Base-by-base conservation (phyloP, 305 asterid species). In the Plantago lanceolata region DNA sequence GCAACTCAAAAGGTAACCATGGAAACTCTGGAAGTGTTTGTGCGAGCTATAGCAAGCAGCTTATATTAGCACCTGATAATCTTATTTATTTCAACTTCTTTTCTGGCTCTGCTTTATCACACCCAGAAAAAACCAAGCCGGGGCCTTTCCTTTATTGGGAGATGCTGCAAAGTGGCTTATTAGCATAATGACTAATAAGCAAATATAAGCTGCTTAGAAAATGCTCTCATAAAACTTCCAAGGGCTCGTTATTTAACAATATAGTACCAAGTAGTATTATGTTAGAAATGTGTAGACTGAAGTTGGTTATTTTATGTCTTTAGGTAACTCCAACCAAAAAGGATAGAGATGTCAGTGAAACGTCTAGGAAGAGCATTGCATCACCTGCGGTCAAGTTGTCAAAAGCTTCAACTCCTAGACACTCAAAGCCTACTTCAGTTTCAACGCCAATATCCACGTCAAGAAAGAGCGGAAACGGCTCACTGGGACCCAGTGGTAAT, bases 241-340 rank as follows among this genome's bases (percentile, higher is more conserved):
- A 40, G 45, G 15, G 15, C 11, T 40, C 3, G 2, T 1, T 9
- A 9, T 40, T 40, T 8, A 40, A 0, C 45, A 40, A 40, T 40
- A 40, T 12, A 40, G 15, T 40, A 0, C 8, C 11, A 40, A 9
- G 11, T 40, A 9, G 11, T 40, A 40, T 40, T 40, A 9, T 40
- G 45, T 12, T 40, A 8, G 45, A 2, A 40, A 40, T 40, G 9
- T 9, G 45, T 8, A 4, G 40, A 33, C 15, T 40, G 11, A 12
- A 40, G 16, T 60, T 44, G 8, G 43, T n/a, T 63, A 45, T 64
- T 73, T 52, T 8, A 63, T 68, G 48, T 76, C 51, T 66, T 50
- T 70, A 92, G 98, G 84, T 63, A 59, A 74, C 82, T 70, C 81
- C 85, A 16, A 64, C 61, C 16, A 73, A 71, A 59, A 84, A 73